phyloP scores from a whole-genome alignment of 164 flowering plant genomes.

The Taxillus chinensis region DNA sequence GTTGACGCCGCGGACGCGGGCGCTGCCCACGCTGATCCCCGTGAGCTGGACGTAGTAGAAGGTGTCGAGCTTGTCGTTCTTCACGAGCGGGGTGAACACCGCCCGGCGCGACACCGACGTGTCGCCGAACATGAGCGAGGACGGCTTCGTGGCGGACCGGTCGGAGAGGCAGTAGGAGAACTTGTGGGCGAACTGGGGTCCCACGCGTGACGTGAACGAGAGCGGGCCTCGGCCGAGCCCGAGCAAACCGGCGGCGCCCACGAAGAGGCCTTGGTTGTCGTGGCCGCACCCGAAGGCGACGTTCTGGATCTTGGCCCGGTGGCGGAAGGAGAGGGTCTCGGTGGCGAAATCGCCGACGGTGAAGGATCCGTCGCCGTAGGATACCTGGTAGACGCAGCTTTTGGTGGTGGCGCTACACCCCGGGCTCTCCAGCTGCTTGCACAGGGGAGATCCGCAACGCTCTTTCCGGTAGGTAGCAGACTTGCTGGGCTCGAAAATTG shows the following conservation, averaged over 20 bases:
- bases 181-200: slow-evolving; percentile 45
- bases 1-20: slow-evolving; percentile 44
- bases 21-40: slow-evolving; percentile 84
- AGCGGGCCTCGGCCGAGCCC: slow-evolving; percentile 80
- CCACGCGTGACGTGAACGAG: slow-evolving; percentile 71
- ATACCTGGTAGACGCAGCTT: slow-evolving; percentile 68
- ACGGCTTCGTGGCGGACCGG: slow-evolving; percentile 53
- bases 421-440: slow-evolving; percentile 51
- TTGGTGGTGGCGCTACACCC: slow-evolving; percentile 37
- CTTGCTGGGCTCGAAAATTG: slow-evolving; percentile 65
- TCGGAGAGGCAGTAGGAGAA: slow-evolving; percentile 92
- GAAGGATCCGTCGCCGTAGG: slow-evolving; percentile 93
- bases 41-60: slow-evolving; percentile 76
- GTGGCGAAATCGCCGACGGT: slow-evolving; percentile 79
- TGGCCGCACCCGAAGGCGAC: slow-evolving; percentile 92
- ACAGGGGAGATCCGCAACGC: slow-evolving; percentile 52
- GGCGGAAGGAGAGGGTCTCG: slow-evolving; percentile 75
- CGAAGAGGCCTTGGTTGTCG: slow-evolving; percentile 87
- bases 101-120: slow-evolving; percentile 46
- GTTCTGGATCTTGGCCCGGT: slow-evolving; percentile 32
- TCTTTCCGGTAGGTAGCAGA: slow-evolving; percentile 38
- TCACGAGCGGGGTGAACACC: slow-evolving; percentile 57
- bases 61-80: slow-evolving; percentile 71
- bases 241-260: slow-evolving; percentile 84
- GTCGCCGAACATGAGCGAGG: slow-evolving; percentile 64